Evolutionary conservation across 2,329 filamentous ascomycete species (phyloP).

Genomic region (Ophiostoma quercus): DNA sequence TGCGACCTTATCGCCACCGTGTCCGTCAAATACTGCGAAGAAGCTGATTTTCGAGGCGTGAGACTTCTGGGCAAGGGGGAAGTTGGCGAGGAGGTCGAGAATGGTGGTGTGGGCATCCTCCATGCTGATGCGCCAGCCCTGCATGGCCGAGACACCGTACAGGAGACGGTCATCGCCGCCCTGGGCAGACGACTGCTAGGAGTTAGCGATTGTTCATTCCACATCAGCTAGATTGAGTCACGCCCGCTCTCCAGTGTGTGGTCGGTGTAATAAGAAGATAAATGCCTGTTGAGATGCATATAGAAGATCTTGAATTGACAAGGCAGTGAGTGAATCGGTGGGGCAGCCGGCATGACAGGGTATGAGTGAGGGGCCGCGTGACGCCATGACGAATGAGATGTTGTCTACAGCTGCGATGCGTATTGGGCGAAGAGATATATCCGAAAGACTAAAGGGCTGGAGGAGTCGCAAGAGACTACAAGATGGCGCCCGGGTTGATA

Average conservation of each 20-base stretch:
- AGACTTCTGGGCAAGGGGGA: constrained; percentile 54
- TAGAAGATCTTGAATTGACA: constrained; percentile 4
- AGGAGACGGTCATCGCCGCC: constrained; percentile 89
- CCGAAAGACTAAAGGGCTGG: not conserved
- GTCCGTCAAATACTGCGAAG: constrained; percentile 97
- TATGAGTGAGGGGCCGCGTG: constrained; percentile 16
- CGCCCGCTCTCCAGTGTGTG: not conserved
- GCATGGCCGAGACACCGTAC: constrained; percentile 97
- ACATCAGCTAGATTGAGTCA: constrained; percentile 8
- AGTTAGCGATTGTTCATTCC: not conserved
- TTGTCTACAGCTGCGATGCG: not conserved
- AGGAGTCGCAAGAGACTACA: not conserved
- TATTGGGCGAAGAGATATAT: not conserved
- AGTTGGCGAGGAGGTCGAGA: constrained; percentile 70
- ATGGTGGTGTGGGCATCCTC: constrained; percentile 90
- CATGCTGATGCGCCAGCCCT: constrained; percentile 99
- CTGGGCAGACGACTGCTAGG: constrained; percentile 68
- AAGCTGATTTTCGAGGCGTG: constrained; percentile 76
- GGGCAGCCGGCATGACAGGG: constrained; percentile 7
- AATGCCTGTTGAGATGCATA: not conserved
- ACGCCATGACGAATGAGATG: constrained; percentile 12
- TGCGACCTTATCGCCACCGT: constrained; percentile 94
- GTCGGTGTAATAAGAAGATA: not conserved
- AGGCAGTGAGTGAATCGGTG: constrained; percentile 31
- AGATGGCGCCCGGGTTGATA: not conserved